Percentiles rank a stretch among this genome's conserved stretches.
Evolutionary conservation across 805 yeast genomes (phyloP).

Genomic region (Barnettozyma vustinii): DNA sequence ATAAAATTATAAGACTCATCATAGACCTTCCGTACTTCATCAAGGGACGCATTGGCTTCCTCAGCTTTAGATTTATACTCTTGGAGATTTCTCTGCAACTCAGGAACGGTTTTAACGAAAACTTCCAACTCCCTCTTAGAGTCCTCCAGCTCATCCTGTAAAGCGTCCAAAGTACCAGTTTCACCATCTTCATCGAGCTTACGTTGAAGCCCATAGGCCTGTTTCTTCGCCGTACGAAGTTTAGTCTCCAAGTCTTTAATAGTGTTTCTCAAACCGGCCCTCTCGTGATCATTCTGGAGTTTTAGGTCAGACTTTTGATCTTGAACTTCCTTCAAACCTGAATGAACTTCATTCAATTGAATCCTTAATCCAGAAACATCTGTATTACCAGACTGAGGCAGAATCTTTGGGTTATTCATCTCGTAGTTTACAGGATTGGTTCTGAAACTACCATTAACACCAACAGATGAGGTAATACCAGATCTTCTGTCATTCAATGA

Average conservation of each 20-base stretch:
- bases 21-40: slow-evolving; percentile 12
- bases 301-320: slow-evolving; percentile 6
- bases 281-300: slow-evolving; percentile 12
- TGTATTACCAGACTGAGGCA: slow-evolving; percentile 2
- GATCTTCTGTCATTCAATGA: slow-evolving; percentile 36
- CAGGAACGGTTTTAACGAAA: slow-evolving; percentile 23
- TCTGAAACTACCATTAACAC: slow-evolving; percentile 38
- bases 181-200: slow-evolving; percentile 41
- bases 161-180: slow-evolving; percentile 34
- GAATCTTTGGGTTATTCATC: slow-evolving; percentile 13
- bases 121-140: not conserved
- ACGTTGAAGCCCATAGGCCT: slow-evolving; percentile 30
- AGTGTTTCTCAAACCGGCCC: slow-evolving; percentile 6
- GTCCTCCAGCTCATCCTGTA: slow-evolving; percentile 8
- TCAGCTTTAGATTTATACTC: slow-evolving; percentile 16
- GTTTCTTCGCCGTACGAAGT: slow-evolving; percentile 13
- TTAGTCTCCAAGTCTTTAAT: slow-evolving; percentile 1
- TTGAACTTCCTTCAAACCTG: not conserved
- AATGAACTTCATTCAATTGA: slow-evolving; percentile 4
- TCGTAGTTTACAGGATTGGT: slow-evolving; percentile 50
- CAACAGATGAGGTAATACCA: slow-evolving; percentile 41
- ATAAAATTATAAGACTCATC: slow-evolving; percentile 26
- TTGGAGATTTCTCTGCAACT: slow-evolving; percentile 20
- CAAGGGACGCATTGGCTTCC: slow-evolving; percentile 17
- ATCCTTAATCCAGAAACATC: slow-evolving; percentile 18